Evolutionary conservation across 352 stramenopile genomes (phyloP), one percentile per base, ranked within the genome.

Genomic region (Globisporangium okanoganense): DNA sequence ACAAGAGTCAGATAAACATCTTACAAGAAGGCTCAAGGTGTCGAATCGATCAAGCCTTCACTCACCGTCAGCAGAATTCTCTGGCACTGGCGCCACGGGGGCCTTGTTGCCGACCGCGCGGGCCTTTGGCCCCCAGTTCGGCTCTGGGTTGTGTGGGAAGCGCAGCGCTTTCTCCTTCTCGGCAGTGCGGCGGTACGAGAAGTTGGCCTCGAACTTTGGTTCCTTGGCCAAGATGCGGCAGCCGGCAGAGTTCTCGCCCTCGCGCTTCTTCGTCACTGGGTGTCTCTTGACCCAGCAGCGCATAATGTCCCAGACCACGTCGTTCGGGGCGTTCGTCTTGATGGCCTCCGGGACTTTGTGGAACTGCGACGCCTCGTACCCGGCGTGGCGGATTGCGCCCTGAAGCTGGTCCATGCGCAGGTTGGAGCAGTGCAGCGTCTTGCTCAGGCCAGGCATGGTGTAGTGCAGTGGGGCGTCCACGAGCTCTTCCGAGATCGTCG

Each of bases 291-390:
- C 94, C 94, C 95, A 99, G 62, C 84, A 94, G 64, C 96, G 81
- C 78, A 99, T 93, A 58, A 99, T 93, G 74, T 99, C 97, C 96
- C 97, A 99, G 51, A 99, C 79, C 7, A 99, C 90, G 58, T 96
- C 75, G 71, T 97, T 97, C 3, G 98, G 97, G 20, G 98, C 98
- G 72, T 98, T 95, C 2, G 98, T 99, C 79, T 99, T 99, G 61
- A 99, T 82, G 36, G 97, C 97, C 31, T 97, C 79, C 0, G 97
- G 96, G 20, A 99, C 94, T 70, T 99, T 99, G 78, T 99, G 98
- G 63, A 97, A 98, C 61, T 98, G 95, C 64, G 96, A 99, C 25
- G 97, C 92, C 62, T 94, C 77, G 79, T 99, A 99, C 18, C 97
- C 97, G 29, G 96, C 95, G 69, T 99, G 97, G 43, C 95, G 76